Evolutionary conservation across 306 rosid genomes (phyloP), one percentile per base, ranked within the genome.

Genomic region (Rosa persica): DNA sequence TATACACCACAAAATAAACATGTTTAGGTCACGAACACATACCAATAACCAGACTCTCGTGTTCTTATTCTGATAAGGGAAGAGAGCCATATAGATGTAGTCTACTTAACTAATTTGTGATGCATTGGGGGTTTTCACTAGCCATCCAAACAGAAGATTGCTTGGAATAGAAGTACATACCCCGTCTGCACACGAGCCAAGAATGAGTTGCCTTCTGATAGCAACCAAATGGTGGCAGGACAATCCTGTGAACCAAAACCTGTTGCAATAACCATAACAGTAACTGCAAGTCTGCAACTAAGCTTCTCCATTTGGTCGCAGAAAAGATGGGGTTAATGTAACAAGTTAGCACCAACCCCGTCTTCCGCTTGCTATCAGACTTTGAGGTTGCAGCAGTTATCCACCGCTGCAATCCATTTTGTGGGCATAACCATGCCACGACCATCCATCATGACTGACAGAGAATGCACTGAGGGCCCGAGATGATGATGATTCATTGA

Each of bases 351-450:
- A 79, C 84, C 86, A 68, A 83, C 87, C 90, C 87, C 79, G 58
- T 34, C 49, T 48, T 40, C 43, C 61, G 83, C 82, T 79, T 58
- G 75, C 80, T 39, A 40, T 93, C 93, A 96, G 80, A 85, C 86
- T 39, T 86, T 83, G 65, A 93, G 91, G 86, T 90, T 85, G 83
- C 96, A 86, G 90, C 97, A 76, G 84, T 80, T 82, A 9, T 87
- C 92, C 17, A 78, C 89, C 51, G 97, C 96, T 79, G 96, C 86
- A 87, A 87, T 86, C 96, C 97, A 95, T 79, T 87, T 89, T 36
- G 83, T 47, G n/a, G 96, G 89, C 84, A 89, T 84, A 57, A 85
- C 84, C 6, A 91, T 74, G 70, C 93, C 87, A 40, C 69, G 90
- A 65, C 89, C 52, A 11, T 84, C 84, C 2, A 92, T 81, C 89